Evolutionary conservation across 805 yeast genomes (phyloP).

Genomic region (Kodamaea hsintzibuensis): DNA sequence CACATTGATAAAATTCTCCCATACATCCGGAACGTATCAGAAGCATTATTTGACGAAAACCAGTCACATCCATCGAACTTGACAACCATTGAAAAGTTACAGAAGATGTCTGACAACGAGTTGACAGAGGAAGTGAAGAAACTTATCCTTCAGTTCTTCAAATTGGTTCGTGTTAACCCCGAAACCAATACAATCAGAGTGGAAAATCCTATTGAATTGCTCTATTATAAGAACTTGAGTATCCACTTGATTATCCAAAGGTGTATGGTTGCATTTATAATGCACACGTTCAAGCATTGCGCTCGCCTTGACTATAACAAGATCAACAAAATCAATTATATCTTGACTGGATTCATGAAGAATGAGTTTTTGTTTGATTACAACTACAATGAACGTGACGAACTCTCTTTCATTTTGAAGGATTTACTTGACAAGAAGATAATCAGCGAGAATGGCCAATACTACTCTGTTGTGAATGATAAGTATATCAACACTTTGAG

Average conservation of each 20-base stretch:
- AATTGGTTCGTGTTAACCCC: constrained; percentile 25
- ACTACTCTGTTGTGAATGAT: constrained; percentile 23
- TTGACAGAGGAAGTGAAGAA: constrained; percentile 23
- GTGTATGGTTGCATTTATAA: constrained; percentile 44
- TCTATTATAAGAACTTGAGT: constrained; percentile 57
- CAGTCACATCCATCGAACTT: constrained; percentile 22
- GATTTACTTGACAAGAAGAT: constrained; percentile 19
- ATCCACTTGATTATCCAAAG: constrained; percentile 56
- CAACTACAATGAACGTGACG: constrained; percentile 32
- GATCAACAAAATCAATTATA: constrained; percentile 30
- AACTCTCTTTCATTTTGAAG: constrained; percentile 28
- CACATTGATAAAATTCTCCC: constrained; percentile 29
- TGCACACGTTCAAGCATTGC: constrained; percentile 5
- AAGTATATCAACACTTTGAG: constrained; percentile 26
- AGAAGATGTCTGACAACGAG: constrained; percentile 20
- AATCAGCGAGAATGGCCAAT: constrained; percentile 14
- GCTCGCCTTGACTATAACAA: constrained; percentile 10
- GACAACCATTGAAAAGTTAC: constrained; percentile 20
- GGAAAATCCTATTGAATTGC: constrained; percentile 53
- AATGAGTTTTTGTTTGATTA: constrained; percentile 46
- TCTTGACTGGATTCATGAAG: constrained; percentile 40
- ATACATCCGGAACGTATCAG: constrained; percentile 26
- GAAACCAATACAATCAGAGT: constrained; percentile 30
- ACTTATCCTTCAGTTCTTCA: constrained; percentile 30
- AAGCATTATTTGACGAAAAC: constrained; percentile 23